Evolutionary conservation across 1,284 basidiomycete genomes (phyloP).

Genomic region (Irpex sp.): DNA sequence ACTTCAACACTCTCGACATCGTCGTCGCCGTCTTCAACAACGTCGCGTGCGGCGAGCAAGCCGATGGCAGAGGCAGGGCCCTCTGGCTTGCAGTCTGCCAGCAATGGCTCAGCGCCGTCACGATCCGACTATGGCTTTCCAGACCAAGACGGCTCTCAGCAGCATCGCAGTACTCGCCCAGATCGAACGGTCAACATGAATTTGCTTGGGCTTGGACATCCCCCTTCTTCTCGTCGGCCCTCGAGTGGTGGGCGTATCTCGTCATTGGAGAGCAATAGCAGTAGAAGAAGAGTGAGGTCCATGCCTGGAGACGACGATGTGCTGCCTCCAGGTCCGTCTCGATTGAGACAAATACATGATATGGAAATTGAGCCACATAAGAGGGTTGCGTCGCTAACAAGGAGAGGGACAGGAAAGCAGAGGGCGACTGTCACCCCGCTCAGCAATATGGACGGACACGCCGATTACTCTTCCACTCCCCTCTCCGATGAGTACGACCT

Average conservation of each 20-base stretch:
- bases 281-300: constrained; percentile 26
- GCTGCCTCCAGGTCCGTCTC: constrained; percentile 10
- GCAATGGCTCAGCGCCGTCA: constrained; percentile 17
- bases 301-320: constrained; percentile 16
- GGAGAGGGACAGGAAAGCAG: constrained; percentile 15
- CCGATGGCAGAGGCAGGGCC: constrained; percentile 28
- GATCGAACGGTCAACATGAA: constrained; percentile 3
- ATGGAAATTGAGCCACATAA: constrained; percentile 10
- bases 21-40: background rate
- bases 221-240: constrained; percentile 18
- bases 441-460: constrained; percentile 9
- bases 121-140: constrained; percentile 25
- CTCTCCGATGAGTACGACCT: constrained; percentile 72
- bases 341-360: constrained; percentile 4
- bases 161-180: constrained; percentile 5
- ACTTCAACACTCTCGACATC: background rate
- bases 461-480: constrained; percentile 20
- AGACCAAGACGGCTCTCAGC: constrained; percentile 14
- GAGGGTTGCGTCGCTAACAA: constrained; percentile 14
- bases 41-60: constrained; percentile 1
- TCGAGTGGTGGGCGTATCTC: constrained; percentile 1
- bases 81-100: constrained; percentile 12
- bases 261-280: constrained; percentile 16
- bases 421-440: constrained; percentile 4
- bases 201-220: constrained; percentile 24